Percentiles rank a stretch among this genome's conserved stretches.
Conservation (phyloP, 228 moss, liverwort and hornwort genomes). For the Sphagnum fallax region DNA sequence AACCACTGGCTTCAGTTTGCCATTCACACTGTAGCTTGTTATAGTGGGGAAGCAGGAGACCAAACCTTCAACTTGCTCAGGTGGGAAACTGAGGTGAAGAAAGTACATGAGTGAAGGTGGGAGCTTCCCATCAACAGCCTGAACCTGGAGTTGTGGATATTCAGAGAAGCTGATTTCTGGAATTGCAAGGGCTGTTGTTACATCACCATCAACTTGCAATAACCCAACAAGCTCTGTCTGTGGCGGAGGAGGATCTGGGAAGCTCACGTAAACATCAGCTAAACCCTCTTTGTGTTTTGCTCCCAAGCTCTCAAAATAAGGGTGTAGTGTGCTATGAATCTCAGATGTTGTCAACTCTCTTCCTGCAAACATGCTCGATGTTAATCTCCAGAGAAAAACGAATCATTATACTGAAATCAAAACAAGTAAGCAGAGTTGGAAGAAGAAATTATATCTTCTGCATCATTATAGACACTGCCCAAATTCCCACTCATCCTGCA, state of each 20-base stretch:
- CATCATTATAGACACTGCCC: no score
- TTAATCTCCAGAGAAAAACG: no score
- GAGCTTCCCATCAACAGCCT: constrained; percentile 39
- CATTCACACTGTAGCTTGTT: constrained; percentile 35
- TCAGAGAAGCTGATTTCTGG: constrained; percentile 17
- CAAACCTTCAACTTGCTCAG: constrained; percentile 35
- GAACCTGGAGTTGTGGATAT: constrained; percentile 32
- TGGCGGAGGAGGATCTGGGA: constrained; percentile 38
- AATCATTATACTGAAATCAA: background rate
- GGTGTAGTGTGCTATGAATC: constrained; percentile 31
- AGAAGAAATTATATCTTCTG: background rate
- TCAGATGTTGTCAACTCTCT: constrained; percentile 50
- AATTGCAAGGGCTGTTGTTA: background rate
- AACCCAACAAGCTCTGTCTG: constrained; percentile 14
- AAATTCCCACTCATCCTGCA: no score
- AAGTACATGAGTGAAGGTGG: constrained; percentile 42
- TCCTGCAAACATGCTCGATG: constrained; percentile 19
- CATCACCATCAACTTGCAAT: background rate
- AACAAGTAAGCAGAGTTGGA: no score
- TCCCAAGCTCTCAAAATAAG: constrained; percentile 46
- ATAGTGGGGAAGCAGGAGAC: constrained; percentile 49
- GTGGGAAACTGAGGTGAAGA: constrained; percentile 28
- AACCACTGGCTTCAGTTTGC: constrained; percentile 45
- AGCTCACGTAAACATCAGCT: constrained; percentile 36
- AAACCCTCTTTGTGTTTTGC: constrained; percentile 38